phyloP scores from a whole-genome alignment of 768 basidiomycete genomes.

The Hydnum rufescens region DNA sequence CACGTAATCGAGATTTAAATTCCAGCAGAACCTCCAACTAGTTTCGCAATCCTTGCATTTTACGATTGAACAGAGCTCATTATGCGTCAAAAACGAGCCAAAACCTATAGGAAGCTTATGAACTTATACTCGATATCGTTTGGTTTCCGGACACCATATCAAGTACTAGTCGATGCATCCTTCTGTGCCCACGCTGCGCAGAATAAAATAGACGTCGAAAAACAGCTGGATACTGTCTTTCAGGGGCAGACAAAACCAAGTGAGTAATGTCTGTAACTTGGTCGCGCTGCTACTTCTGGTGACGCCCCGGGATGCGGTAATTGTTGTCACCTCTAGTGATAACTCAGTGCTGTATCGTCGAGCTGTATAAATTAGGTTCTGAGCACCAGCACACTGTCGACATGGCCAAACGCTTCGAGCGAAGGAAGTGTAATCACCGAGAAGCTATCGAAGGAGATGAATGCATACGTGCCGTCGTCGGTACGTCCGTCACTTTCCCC shows the following conservation, averaged over 20 bases:
- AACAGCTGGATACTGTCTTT: slow-evolving; percentile 54
- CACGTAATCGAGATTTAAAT: too few relatives aligned
- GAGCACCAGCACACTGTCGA: slow-evolving; percentile 57
- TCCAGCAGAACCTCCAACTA: too few relatives aligned
- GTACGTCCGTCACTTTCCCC: slow-evolving; percentile 24
- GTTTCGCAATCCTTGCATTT: too few relatives aligned
- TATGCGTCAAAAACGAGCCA: slow-evolving; percentile 94
- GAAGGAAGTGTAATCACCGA: slow-evolving; percentile 85
- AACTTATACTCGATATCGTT: slow-evolving; percentile 68
- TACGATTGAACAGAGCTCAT: too few relatives aligned
- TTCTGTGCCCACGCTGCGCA: slow-evolving; percentile 53
- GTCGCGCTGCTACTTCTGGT: not conserved
- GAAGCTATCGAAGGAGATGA: slow-evolving; percentile 72
- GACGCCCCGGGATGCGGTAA: slow-evolving; percentile 2
- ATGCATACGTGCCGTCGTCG: slow-evolving; percentile 64
- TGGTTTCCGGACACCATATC: slow-evolving; percentile 85
- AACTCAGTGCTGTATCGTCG: slow-evolving; percentile 92
- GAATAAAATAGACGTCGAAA: slow-evolving; percentile 53
- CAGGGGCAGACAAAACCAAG: slow-evolving; percentile 85
- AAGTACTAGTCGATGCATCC: slow-evolving; percentile 77
- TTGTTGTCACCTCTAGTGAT: slow-evolving; percentile 48
- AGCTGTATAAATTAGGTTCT: slow-evolving; percentile 71
- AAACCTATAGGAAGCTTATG: slow-evolving; percentile 91
- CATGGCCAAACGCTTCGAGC: slow-evolving; percentile 82
- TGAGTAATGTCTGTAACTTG: slow-evolving; percentile 25